Evolutionary conservation across 169 alveolate genomes (phyloP).

Genomic region (Plasmodium reichenowi): DNA sequence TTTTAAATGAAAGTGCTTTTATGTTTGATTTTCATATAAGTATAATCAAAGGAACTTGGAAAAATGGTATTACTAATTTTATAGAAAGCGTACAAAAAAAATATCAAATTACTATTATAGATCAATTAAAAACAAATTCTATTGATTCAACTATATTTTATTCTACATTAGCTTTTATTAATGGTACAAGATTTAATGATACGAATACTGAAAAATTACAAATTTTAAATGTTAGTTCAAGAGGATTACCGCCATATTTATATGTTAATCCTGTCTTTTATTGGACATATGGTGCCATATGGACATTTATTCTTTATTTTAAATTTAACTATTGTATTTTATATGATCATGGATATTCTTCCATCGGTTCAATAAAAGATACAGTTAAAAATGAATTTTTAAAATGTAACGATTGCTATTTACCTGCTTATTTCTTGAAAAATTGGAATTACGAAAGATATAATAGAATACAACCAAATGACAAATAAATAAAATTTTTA

Average conservation of each 20-base stretch:
- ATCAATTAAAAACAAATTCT: slow-evolving; percentile 16
- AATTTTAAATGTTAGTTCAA: slow-evolving; percentile 69
- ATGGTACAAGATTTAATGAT: slow-evolving; percentile 70
- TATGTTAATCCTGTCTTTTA: slow-evolving; percentile 79
- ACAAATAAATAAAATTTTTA: slow-evolving; percentile 6
- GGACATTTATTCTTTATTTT: slow-evolving; percentile 83
- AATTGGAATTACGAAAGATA: slow-evolving; percentile 81
- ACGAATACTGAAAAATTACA: slow-evolving; percentile 44
- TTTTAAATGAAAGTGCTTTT: slow-evolving; percentile 68
- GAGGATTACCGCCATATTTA: slow-evolving; percentile 75
- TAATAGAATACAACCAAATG: slow-evolving; percentile 54
- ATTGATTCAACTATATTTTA: slow-evolving; percentile 8
- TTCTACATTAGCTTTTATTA: slow-evolving; percentile 56
- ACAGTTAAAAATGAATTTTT: slow-evolving; percentile 77
- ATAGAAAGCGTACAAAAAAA: slow-evolving; percentile 27
- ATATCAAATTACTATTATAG: not conserved
- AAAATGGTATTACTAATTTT: slow-evolving; percentile 42
- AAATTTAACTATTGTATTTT: slow-evolving; percentile 83
- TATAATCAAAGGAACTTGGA: slow-evolving; percentile 73
- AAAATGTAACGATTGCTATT: slow-evolving; percentile 79
- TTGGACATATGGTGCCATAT: slow-evolving; percentile 87
- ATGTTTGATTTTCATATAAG: slow-evolving; percentile 53
- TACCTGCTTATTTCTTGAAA: slow-evolving; percentile 83
- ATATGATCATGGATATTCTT: slow-evolving; percentile 85
- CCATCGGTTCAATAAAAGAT: slow-evolving; percentile 82